Base-by-base conservation (phyloP, 2,329 filamentous ascomycete species). In the Penicillium sp. region DNA sequence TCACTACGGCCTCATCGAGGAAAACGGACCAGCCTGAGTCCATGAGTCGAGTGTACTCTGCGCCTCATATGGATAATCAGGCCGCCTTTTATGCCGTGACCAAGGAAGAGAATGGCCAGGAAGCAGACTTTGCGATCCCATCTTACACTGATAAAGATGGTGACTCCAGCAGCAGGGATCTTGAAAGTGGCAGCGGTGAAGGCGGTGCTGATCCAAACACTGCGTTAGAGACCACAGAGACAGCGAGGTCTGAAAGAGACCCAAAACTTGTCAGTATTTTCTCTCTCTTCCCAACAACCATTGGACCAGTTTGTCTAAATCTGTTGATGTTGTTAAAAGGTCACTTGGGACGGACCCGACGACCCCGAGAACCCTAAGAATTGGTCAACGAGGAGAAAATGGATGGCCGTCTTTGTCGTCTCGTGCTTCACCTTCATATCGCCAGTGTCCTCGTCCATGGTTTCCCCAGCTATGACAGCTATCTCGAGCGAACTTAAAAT, bases 381-480 rank as follows among this genome's bases (percentile, higher is more conserved):
- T 68, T 88, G 84, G 83, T 59, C 74, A 0, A 71, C 70, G 28
- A 71, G 68, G 30, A 80, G 77, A 65, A 86, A 85, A 68, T 87
- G 83, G 84, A 70, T 71, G 1, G 78, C 79, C 20, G 79, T 81
- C 2, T 71, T 83, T 40, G 74, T 83, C 54, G 74, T 85, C 28
- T 79, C 83, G 0, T 71, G 75, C 50, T 85, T 85, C 65, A 84
- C 83, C 2, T 78, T 86, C 61, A 81, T 87, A 58, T 84, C 83
- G 2, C 84, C 85, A 0, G 82, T 88, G 24, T 83, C 84, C 1
- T 84, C 82, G 4, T 82, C 81, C 35, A 86, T 87, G 79, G 66
- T 82, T 2, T 77, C 80, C 0, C 81, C 81, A 0, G 79, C 77
- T 0, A 63, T 88, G 40, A 66, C 68, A 9, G 67, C 74, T 2